Conservation (phyloP, 805 yeast genomes). For the Wickerhamomyces ciferrii region DNA sequence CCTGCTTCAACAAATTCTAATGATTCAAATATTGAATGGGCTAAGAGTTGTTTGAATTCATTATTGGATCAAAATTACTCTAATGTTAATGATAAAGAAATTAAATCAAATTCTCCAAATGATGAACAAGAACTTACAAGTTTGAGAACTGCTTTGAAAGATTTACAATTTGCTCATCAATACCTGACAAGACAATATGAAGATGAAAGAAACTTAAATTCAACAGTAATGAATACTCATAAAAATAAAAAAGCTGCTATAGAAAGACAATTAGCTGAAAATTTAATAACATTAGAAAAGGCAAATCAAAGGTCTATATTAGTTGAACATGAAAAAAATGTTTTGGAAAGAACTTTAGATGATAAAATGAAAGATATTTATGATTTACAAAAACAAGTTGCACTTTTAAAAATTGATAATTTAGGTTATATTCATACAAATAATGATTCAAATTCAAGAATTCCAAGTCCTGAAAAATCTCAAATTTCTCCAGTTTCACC, state of each 20-base stretch:
- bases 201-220: slow-evolving; percentile 53
- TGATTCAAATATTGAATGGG: slow-evolving; percentile 15
- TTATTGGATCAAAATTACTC: slow-evolving; percentile 1
- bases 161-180: slow-evolving; percentile 66
- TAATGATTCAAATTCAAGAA: not conserved
- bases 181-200: slow-evolving; percentile 65
- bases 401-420: slow-evolving; percentile 27
- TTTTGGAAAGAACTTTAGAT: slow-evolving; percentile 22
- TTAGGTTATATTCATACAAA: slow-evolving; percentile 12
- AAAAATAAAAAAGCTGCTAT: slow-evolving; percentile 43
- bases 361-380: slow-evolving; percentile 35
- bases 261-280: slow-evolving; percentile 44
- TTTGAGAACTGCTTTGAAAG: slow-evolving; percentile 57
- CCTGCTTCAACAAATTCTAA: slow-evolving; percentile 12
- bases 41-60: slow-evolving; percentile 19
- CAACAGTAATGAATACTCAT: slow-evolving; percentile 46
- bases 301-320: slow-evolving; percentile 29
- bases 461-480: slow-evolving; percentile 10
- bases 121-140: slow-evolving; percentile 14
- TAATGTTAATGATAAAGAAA: not conserved
- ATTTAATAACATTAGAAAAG: slow-evolving; percentile 30
- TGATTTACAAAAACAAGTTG: slow-evolving; percentile 39
- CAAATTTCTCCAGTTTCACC: slow-evolving; percentile 15
- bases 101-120: not conserved
- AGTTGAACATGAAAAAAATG: slow-evolving; percentile 30